Percentiles rank a stretch among this genome's conserved stretches.
phyloP scores from a whole-genome alignment of 2,329 filamentous ascomycete genomes.

The Fusarium sp. region DNA sequence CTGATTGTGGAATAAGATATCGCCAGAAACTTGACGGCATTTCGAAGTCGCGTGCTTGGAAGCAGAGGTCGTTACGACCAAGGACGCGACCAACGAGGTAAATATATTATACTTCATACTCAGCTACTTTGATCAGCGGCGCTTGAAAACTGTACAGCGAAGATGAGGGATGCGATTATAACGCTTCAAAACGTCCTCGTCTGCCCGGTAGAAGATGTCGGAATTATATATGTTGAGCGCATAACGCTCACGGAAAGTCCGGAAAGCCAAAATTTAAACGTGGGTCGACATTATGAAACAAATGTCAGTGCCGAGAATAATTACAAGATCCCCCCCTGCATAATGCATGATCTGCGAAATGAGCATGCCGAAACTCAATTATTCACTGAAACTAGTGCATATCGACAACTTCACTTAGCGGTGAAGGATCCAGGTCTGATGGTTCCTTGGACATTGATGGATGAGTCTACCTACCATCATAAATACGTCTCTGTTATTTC shows the following conservation, averaged over 20 bases:
- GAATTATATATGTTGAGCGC: neutral
- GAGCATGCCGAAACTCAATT: neutral
- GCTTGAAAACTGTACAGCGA: rapidly evolving
- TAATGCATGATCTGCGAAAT: neutral
- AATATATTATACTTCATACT: rapidly evolving
- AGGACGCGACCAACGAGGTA: rapidly evolving
- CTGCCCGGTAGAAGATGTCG: neutral
- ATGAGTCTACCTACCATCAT: neutral
- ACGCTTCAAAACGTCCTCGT: rapidly evolving
- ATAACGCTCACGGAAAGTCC: neutral
- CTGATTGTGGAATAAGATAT: neutral
- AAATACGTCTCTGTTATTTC: neutral
- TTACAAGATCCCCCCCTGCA: rapidly evolving
- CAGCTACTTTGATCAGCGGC: rapidly evolving
- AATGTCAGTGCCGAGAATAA: rapidly evolving
- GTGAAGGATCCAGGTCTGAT: no score
- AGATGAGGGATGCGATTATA: neutral
- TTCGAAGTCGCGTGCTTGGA: neutral
- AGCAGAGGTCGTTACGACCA: rapidly evolving
- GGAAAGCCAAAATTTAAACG: neutral
- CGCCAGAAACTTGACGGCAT: neutral
- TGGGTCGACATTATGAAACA: rapidly evolving
- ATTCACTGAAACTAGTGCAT: neutral
- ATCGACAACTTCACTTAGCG: neutral
- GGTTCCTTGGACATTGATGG: no score